A percentile compares a stretch with the other conserved stretches of the same genome.
phyloP scores from a whole-genome alignment of 2,329 filamentous ascomycete genomes.

The Davidsoniella virescens region DNA sequence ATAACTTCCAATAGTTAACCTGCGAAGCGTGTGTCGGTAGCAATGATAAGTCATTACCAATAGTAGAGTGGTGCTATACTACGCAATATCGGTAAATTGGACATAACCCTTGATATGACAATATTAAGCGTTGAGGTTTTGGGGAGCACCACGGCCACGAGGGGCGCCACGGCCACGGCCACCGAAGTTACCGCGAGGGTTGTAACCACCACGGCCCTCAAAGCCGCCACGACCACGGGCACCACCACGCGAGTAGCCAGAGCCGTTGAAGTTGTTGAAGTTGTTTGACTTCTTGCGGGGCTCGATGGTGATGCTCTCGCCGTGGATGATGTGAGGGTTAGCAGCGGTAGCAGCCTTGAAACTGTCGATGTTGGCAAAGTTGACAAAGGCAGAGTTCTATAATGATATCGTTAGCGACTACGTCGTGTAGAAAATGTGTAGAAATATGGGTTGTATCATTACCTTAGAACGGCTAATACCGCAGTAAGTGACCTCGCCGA shows the following conservation, averaged over 20 bases:
- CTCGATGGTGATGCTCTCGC: conserved; percentile 72
- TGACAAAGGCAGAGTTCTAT: conserved; percentile 92
- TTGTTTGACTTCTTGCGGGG: conserved; percentile 64
- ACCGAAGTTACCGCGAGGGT: conserved; percentile 41
- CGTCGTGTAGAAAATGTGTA: neutral
- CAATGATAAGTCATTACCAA: too few species aligned
- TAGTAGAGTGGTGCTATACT: too few species aligned
- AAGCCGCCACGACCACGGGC: conserved; percentile 50
- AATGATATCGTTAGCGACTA: conserved; percentile 14
- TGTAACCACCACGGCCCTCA: conserved; percentile 46
- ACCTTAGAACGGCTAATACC: conserved; percentile 78
- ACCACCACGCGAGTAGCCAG: conserved; percentile 39
- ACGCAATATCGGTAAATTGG: too few species aligned
- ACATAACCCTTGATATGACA: too few species aligned
- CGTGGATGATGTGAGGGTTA: conserved; percentile 74
- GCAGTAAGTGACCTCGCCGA: conserved; percentile 55
- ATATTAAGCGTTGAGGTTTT: conserved; percentile 34
- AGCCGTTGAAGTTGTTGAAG: conserved; percentile 54
- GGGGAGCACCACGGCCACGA: conserved; percentile 45
- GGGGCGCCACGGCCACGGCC: conserved; percentile 51
- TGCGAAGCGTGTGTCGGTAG: too few species aligned
- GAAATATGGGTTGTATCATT: conserved; percentile 14
- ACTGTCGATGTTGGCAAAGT: conserved; percentile 66
- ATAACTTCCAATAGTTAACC: too few species aligned
- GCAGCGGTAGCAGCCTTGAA: conserved; percentile 70